phyloP scores from a whole-genome alignment of 129 eudicot genomes.

The Smallanthus sonchifolius region DNA sequence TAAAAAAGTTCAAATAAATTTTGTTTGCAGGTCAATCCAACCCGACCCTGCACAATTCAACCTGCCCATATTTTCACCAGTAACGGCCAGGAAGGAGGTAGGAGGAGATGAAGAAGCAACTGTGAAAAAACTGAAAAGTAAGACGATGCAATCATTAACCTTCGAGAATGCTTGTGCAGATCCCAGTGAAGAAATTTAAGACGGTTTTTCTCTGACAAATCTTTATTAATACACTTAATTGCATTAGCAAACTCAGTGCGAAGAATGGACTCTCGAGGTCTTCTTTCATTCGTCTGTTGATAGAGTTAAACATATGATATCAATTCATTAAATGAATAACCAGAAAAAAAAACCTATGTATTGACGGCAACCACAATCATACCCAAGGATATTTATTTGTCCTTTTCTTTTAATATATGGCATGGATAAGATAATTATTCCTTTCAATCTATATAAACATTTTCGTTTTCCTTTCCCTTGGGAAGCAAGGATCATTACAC shows the following conservation, averaged over 20 bases:
- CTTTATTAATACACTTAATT: slow-evolving; percentile 55
- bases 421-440: background rate
- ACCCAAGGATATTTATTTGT: background rate
- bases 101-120: background rate
- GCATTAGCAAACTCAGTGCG: slow-evolving; percentile 65
- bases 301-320: slow-evolving; percentile 1
- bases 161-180: slow-evolving; percentile 65
- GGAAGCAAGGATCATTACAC: too few relatives aligned
- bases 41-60: background rate
- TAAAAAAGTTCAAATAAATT: background rate
- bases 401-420: background rate
- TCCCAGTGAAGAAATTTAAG: slow-evolving; percentile 76
- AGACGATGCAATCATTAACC: slow-evolving; percentile 35
- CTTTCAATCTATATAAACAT: background rate
- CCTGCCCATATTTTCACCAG: background rate
- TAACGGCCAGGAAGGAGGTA: background rate
- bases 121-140: background rate
- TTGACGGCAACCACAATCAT: background rate
- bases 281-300: slow-evolving; percentile 56
- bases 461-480: background rate
- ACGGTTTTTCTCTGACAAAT: slow-evolving; percentile 53
- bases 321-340: background rate
- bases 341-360: background rate
- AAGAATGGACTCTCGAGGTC: slow-evolving; percentile 72
- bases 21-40: background rate